Percentiles rank a stretch among this genome's conserved stretches.
Evolutionary conservation across 108 stramenopile species (phyloP).

Genomic region (Stephanodiscus minutulus): DNA sequence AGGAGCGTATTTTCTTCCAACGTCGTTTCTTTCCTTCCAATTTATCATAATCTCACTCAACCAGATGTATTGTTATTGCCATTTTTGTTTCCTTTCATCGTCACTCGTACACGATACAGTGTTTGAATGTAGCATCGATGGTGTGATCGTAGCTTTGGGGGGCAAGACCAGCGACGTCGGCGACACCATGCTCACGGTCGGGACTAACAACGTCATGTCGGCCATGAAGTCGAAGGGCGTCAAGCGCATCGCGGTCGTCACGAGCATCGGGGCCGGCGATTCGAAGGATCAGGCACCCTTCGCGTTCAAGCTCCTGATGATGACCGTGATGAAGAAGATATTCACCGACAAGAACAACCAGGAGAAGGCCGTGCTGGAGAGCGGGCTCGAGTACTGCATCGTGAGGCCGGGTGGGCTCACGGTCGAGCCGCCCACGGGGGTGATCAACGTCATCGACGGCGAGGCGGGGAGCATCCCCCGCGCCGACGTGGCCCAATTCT

Average conservation of each 20-base stretch:
- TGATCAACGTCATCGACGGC: slow-evolving; percentile 97
- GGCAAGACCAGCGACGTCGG: slow-evolving; percentile 91
- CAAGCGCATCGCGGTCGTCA: slow-evolving; percentile 92
- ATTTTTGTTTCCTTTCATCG: too few species aligned
- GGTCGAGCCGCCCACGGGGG: slow-evolving; percentile 94
- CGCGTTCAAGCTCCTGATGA: slow-evolving; percentile 94
- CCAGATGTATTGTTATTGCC: not conserved
- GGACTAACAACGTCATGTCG: slow-evolving; percentile 82
- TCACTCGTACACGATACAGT: slow-evolving; percentile 24
- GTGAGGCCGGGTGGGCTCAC: slow-evolving; percentile 96
- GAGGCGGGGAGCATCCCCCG: slow-evolving; percentile 94
- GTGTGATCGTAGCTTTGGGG: slow-evolving; percentile 93
- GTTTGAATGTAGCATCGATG: slow-evolving; percentile 83
- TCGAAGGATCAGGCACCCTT: slow-evolving; percentile 93
- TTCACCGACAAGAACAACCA: slow-evolving; percentile 98
- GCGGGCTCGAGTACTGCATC: slow-evolving; percentile 93
- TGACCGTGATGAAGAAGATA: slow-evolving; percentile 96
- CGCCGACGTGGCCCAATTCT: slow-evolving; percentile 97
- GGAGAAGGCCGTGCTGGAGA: slow-evolving; percentile 78
- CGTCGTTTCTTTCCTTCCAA: not conserved
- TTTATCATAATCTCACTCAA: not conserved
- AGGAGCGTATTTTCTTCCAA: not conserved
- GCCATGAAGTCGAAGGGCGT: slow-evolving; percentile 94
- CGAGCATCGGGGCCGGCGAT: slow-evolving; percentile 97
- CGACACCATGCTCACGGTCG: slow-evolving; percentile 95